Conservation (phyloP, 495 filamentous ascomycete genomes). For the Daldinia caldariorum region DNA sequence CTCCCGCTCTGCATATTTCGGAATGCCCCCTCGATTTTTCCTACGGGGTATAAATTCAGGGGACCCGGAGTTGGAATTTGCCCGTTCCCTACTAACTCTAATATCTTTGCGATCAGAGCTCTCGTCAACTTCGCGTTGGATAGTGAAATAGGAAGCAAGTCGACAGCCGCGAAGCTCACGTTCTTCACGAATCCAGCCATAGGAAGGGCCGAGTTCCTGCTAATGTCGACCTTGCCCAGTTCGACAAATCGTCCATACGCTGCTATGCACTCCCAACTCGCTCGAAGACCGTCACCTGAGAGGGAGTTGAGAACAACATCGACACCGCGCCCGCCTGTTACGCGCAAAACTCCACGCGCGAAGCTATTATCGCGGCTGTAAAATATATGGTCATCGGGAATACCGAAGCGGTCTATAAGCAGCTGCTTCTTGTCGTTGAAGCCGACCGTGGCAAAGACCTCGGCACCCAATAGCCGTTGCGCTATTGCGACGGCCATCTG, state of each 20-base stretch:
- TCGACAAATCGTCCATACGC: background rate
- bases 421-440: background rate
- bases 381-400: background rate
- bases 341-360: background rate
- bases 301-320: background rate
- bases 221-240: background rate
- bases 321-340: background rate
- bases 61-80: too few species aligned
- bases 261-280: background rate
- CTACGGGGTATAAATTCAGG: too few species aligned
- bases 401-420: background rate
- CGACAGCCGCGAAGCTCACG: too few species aligned
- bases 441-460: background rate
- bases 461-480: background rate
- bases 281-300: background rate
- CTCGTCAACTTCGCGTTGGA: too few species aligned
- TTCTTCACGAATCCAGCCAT: too few species aligned
- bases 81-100: too few species aligned
- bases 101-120: too few species aligned
- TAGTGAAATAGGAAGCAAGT: too few species aligned
- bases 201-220: too few species aligned
- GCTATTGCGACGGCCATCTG: too few species aligned
- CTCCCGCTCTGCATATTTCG: too few species aligned
- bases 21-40: too few species aligned
- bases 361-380: background rate